These are phyloP conservation scores for Lepidopterella palustris DNA, from an alignment of 495 filamentous ascomycete genomes.

Conservation along the genomic window DNA sequence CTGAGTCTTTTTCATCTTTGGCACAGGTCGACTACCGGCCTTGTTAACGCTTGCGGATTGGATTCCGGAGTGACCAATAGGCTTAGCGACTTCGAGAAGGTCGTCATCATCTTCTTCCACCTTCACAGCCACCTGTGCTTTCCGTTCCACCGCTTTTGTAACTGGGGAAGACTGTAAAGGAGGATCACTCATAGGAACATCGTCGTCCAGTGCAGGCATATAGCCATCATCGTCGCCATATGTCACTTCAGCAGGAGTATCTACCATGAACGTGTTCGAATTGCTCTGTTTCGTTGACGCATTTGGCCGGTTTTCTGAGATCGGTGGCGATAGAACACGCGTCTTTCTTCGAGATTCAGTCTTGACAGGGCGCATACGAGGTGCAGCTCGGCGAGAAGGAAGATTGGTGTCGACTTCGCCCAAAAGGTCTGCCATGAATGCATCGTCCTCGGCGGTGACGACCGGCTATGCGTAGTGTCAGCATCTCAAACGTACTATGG, in stretches of 20 bases:
- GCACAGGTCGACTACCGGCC: conserved; percentile 70
- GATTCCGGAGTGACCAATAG: conserved; percentile 56
- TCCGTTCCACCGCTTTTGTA: conserved; percentile 70
- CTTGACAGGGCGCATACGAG: conserved; percentile 58
- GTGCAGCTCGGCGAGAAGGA: conserved; percentile 47
- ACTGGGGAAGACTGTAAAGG: conserved; percentile 77
- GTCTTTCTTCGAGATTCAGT: conserved; percentile 68
- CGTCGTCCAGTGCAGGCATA: conserved; percentile 51
- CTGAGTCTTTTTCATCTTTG: conserved; percentile 63
- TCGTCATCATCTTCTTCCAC: conserved; percentile 62
- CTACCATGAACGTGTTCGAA: conserved; percentile 41
- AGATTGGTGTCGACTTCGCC: conserved; percentile 84
- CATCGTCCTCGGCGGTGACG: conserved; percentile 74
- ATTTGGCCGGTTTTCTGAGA: conserved; percentile 40
- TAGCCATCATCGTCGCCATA: conserved; percentile 55
- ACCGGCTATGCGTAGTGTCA: conserved; percentile 34
- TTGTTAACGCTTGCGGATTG: conserved; percentile 72
- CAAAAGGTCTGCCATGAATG: conserved; percentile 76
- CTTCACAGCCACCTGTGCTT: conserved; percentile 52
- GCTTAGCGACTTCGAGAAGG: conserved; percentile 77
- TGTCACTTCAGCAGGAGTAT: conserved; percentile 38
- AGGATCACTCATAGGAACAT: conserved; percentile 75
- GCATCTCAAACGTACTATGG: not conserved
- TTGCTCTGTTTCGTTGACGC: conserved; percentile 37
- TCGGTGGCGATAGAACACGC: conserved; percentile 70